phyloP scores from a whole-genome alignment of 129 eudicot genomes.

The Oenanthe sinensis region DNA sequence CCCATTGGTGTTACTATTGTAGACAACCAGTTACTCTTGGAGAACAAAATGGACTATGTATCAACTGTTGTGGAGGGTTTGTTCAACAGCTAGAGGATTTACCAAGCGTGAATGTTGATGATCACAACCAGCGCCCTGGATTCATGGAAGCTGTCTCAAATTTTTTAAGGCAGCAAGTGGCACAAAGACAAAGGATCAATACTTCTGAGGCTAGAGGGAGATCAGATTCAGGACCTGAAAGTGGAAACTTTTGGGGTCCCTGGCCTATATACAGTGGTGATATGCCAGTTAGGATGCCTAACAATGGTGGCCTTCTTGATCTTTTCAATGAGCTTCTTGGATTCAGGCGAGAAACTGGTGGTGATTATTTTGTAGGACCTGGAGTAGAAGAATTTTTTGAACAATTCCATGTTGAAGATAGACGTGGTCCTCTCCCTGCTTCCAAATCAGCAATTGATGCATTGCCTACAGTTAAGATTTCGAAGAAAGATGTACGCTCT shows the following conservation, averaged over 20 bases:
- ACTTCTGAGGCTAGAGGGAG: slow-evolving; percentile 27
- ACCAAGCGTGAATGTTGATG: slow-evolving; percentile 20
- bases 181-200: slow-evolving; percentile 25
- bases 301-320: slow-evolving; percentile 44
- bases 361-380: slow-evolving; percentile 63
- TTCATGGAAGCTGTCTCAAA: slow-evolving; percentile 53
- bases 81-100: slow-evolving; percentile 60
- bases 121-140: slow-evolving; percentile 42
- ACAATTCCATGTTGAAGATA: slow-evolving; percentile 36
- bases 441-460: slow-evolving; percentile 44
- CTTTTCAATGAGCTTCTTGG: slow-evolving; percentile 55
- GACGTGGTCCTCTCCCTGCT: slow-evolving; percentile 47
- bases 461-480: slow-evolving; percentile 47
- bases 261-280: slow-evolving; percentile 65
- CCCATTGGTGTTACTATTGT: slow-evolving; percentile 81
- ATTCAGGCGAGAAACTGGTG: slow-evolving; percentile 51
- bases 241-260: slow-evolving; percentile 42
- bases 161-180: slow-evolving; percentile 47
- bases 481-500: slow-evolving; percentile 49
- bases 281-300: slow-evolving; percentile 58
- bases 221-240: slow-evolving; percentile 26
- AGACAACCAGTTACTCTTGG: slow-evolving; percentile 43
- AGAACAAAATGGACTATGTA: slow-evolving; percentile 34
- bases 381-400: slow-evolving; percentile 64
- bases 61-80: slow-evolving; percentile 55